phyloP scores from a whole-genome alignment of 192 early-diverging fungal species.

The Coemansia sp. region DNA sequence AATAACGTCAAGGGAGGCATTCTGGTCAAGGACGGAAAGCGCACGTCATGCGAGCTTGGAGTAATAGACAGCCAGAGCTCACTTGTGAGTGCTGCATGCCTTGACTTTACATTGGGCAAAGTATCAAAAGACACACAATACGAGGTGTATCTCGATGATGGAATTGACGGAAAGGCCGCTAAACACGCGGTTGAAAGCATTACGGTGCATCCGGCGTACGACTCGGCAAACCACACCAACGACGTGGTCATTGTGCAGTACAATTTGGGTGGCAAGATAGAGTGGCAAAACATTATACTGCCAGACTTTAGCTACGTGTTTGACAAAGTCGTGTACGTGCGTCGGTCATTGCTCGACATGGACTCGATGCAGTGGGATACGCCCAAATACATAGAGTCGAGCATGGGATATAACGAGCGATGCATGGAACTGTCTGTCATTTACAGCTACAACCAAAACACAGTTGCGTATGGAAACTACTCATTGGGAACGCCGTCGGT shows the following conservation, averaged over 20 bases:
- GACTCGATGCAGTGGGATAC: not conserved
- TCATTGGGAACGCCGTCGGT: not conserved
- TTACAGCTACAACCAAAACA: not conserved
- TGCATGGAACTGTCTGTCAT: not conserved
- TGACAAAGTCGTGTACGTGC: not conserved
- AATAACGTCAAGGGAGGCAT: slow-evolving; percentile 1
- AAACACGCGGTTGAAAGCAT: slow-evolving; percentile 1
- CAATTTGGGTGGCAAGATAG: not conserved
- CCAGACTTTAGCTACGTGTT: not conserved
- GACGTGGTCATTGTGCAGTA: not conserved
- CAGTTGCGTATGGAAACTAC: not conserved
- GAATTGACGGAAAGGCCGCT: not conserved
- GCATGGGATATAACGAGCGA: not conserved
- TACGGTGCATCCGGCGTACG: not conserved
- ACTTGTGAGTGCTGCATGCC: not conserved
- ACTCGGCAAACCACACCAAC: not conserved
- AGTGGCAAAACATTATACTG: not conserved
- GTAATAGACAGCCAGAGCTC: slow-evolving; percentile 9
- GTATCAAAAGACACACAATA: slow-evolving; percentile 3
- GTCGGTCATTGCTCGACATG: not conserved
- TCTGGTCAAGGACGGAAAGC: slow-evolving; percentile 10
- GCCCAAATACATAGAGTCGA: not conserved
- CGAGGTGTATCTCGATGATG: slow-evolving; percentile 9
- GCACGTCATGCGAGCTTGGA: slow-evolving; percentile 13
- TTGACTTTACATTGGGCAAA: slow-evolving; percentile 3